Base-by-base conservation (phyloP, 768 basidiomycete genomes). In the Russula dissimulans region DNA sequence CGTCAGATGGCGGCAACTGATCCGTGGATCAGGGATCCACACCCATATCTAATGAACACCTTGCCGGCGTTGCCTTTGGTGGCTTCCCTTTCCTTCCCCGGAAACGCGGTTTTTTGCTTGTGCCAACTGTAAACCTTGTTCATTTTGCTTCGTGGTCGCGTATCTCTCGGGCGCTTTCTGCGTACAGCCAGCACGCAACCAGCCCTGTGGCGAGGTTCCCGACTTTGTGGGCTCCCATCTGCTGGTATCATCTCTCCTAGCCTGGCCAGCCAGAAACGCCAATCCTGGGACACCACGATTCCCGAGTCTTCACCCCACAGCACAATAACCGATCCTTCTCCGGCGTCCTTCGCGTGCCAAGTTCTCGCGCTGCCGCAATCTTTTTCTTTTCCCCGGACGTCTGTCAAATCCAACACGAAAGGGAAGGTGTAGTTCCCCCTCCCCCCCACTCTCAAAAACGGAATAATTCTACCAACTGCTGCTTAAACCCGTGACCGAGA, bases 101-200 rank as follows among this genome's bases (percentile, higher is more conserved):
- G 41, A 54, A 32, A 54, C 53, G 42, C 9, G 34, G 5, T 45
- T 45, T 32, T 31, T 31, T 47, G 6, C 26, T 53, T 39, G 50
- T 53, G 22, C 46, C 32, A 57, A 62, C 61, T 53, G 51, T 62
- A 62, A 62, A 62, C 61, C 32, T 62, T 62, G 56, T 54, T 54
- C 53, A 14, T 15, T 14, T 41, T 41, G 4, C 14, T 15, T 41
- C 4, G 39, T 7, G 18, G 17, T 34, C 43, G 26, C 5, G 26
- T 38, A 38, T 43, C 34, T 41, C 46, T 52, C 49, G 57, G 42
- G 57, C 57, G 48, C 41, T n/a, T 12, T 57, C 22, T 10, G 14
- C 8, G 4, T 7, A 11, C 32, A 50, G 48, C 6, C 18, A 34
- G 10, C 11, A 14, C 5, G 5, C 22, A 26, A 26, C 22, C 22